Base-by-base conservation (phyloP, 164 flowering plant genomes). In the Vitis riparia region DNA sequence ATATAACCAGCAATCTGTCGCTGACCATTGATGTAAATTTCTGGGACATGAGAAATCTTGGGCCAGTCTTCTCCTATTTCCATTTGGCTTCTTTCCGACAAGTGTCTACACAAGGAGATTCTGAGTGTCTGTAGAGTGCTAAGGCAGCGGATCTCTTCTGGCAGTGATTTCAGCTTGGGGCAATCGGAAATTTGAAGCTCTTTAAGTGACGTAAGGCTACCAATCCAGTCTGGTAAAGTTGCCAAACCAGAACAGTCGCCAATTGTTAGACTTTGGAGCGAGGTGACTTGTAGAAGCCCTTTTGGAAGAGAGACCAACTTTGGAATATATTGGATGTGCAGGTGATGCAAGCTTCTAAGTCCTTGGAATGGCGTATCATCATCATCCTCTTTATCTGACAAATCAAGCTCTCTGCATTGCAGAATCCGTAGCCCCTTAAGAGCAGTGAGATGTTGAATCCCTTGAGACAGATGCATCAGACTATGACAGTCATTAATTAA, bases 211-310 rank as follows among this genome's bases (percentile, higher is more conserved):
- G 63, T 2, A 48, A 74, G 63, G 27, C 59, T 48, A 9, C 51
- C 49, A 5, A 74, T 19, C 76, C 71, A 71, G 30, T 74, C 80
- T 1, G 80, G 78, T 56, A 80, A 60, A 48, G 71, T 37, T 7
- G 8, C 15, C 59, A 77, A n/a, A 17, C 37, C 50, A 3, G 12
- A 16, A 27, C 75, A 80, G 1, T 65, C 19, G 0, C 1, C 50
- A 7, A 77, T 68, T 0, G 8, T 11, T 9, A 77, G 30, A 14
- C 8, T 51, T 32, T 66, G 37, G 2, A 66, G 68, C 14, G 27
- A 51, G 9, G 29, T 6, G 13, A 19, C 19, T 3, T 65, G 68
- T 23, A 15, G 37, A 64, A 64, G 55, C 23, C 67, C 51, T 3
- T n/a, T 7, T 16, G 67, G 67, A 14, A 64, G 32, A 17, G 67